A percentile compares a stretch with the other conserved stretches of the same genome.
Conservation (phyloP, 495 filamentous ascomycete species). For the Talaromyces adpressus region DNA sequence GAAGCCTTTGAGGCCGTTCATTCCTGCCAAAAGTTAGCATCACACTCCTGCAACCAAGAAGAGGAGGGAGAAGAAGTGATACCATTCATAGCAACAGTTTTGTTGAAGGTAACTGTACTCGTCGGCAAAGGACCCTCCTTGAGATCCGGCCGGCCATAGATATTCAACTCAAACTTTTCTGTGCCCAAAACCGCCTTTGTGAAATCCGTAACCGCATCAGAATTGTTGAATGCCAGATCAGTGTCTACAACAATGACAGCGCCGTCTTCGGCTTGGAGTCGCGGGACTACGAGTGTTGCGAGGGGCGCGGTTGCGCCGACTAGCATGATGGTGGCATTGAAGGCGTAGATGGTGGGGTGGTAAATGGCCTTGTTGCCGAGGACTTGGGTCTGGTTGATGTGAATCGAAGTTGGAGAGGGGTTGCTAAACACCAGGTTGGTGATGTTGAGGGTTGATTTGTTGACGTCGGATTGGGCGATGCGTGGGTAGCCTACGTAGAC, state of each 20-base stretch:
- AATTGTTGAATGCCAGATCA: slow-evolving; percentile 41
- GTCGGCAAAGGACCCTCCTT: slow-evolving; percentile 43
- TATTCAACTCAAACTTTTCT: slow-evolving; percentile 51
- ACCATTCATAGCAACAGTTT: slow-evolving; percentile 53
- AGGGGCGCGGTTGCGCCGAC: slow-evolving; percentile 49
- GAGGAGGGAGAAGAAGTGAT: slow-evolving; percentile 8
- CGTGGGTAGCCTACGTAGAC: slow-evolving; percentile 66
- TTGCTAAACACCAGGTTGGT: slow-evolving; percentile 50
- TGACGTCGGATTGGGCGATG: slow-evolving; percentile 62
- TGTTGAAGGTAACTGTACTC: slow-evolving; percentile 46
- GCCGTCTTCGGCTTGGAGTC: slow-evolving; percentile 48
- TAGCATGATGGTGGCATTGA: slow-evolving; percentile 46
- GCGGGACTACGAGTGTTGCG: slow-evolving; percentile 48
- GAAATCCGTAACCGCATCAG: slow-evolving; percentile 51
- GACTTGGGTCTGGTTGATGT: slow-evolving; percentile 44
- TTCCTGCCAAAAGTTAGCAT: slow-evolving; percentile 26
- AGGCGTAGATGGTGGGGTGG: slow-evolving; percentile 49
- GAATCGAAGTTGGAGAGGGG: slow-evolving; percentile 49
- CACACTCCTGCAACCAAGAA: neutral
- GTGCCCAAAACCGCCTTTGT: slow-evolving; percentile 45
- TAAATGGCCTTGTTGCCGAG: slow-evolving; percentile 39
- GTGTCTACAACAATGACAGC: slow-evolving; percentile 46
- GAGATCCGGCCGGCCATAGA: slow-evolving; percentile 50
- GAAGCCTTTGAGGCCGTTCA: slow-evolving; percentile 56
- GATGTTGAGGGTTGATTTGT: slow-evolving; percentile 55